Conservation (phyloP, 2,329 filamentous ascomycete genomes). For the Incumbomyces delicatus region DNA sequence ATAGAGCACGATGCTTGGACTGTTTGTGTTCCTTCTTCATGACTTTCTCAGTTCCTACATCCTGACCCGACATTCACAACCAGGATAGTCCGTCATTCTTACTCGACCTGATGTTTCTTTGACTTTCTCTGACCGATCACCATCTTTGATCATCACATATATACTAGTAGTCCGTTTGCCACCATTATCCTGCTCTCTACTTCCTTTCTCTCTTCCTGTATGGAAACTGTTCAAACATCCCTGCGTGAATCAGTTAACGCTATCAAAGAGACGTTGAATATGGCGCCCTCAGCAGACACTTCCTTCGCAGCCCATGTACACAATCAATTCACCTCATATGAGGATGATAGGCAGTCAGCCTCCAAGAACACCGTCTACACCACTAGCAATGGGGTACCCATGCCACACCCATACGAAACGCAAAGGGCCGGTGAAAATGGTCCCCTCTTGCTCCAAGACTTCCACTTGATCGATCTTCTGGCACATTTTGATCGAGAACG, state of each 20-base stretch:
- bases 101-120: too few relatives aligned
- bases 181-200: too few relatives aligned
- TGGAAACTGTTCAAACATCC: too few relatives aligned
- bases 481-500: constrained; percentile 29
- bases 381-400: constrained; percentile 29
- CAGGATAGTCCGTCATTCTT: too few relatives aligned
- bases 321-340: constrained; percentile 30
- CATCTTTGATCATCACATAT: too few relatives aligned
- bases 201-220: too few relatives aligned
- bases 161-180: too few relatives aligned
- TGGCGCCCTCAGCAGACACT: constrained; percentile 16
- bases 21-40: too few relatives aligned
- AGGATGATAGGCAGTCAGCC: constrained; percentile 31
- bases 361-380: constrained; percentile 27
- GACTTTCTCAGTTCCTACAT: too few relatives aligned
- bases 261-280: constrained; percentile 6
- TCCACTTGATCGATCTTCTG: constrained; percentile 55
- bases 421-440: constrained; percentile 49
- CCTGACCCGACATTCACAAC: too few relatives aligned
- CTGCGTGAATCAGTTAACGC: background rate
- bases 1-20: too few relatives aligned
- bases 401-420: constrained; percentile 17
- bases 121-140: too few relatives aligned
- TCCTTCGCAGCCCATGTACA: constrained; percentile 31
- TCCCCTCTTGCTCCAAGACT: constrained; percentile 54